Conservation (phyloP, 176 grass and related monocot species). For the Neostapfia colusana region DNA sequence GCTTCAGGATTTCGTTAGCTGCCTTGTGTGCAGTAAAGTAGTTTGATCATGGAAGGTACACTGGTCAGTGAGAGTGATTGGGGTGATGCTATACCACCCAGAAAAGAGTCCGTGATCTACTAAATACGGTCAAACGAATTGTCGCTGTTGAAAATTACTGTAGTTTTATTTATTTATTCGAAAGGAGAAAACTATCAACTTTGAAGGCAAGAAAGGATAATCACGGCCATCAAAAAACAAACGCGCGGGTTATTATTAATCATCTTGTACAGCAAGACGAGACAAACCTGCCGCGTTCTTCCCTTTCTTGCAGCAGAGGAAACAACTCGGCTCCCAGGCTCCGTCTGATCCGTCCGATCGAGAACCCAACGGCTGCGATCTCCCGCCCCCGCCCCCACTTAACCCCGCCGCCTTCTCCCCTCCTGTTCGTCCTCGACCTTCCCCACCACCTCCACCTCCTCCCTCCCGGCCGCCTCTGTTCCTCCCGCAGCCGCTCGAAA, state of each 20-base stretch:
- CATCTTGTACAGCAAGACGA: constrained; percentile 36
- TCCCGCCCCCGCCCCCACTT: background rate
- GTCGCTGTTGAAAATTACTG: no score
- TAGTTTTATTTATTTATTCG: no score
- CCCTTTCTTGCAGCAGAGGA: constrained; percentile 37
- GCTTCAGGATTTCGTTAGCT: background rate
- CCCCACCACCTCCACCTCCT: no score
- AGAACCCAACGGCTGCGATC: background rate
- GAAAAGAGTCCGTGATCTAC: background rate
- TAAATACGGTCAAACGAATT: no score
- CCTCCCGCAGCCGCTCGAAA: background rate
- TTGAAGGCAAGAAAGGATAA: constrained; percentile 2
- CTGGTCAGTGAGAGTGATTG: background rate
- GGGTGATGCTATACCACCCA: background rate
- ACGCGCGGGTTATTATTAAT: background rate
- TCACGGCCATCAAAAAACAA: background rate
- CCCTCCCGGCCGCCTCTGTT: background rate
- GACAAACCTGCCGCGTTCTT: background rate
- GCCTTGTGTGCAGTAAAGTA: constrained; percentile 26
- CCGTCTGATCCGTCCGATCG: background rate
- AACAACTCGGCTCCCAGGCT: background rate
- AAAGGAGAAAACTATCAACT: background rate
- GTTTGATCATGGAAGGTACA: background rate
- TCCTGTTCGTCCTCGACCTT: background rate
- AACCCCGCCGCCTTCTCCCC: background rate